Conservation (phyloP, 345 rosid genomes). For the Pugionium cornutum region DNA sequence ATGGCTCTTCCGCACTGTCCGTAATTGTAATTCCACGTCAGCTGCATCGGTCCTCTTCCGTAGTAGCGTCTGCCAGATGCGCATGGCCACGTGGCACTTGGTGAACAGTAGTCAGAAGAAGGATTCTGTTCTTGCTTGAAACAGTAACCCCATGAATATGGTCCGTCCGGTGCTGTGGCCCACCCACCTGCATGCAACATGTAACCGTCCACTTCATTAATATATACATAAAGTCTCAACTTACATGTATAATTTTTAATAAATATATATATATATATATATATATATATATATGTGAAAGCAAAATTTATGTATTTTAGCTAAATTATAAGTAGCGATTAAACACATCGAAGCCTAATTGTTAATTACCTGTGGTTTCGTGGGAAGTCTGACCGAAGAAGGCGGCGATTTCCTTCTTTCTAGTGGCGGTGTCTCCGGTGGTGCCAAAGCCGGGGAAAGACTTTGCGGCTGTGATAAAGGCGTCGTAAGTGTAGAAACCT, state of each 20-base stretch:
- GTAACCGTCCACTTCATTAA: conserved; percentile 5
- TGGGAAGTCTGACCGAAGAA: conserved; percentile 73
- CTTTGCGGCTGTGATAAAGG: conserved; percentile 55
- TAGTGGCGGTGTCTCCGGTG: conserved; percentile 44
- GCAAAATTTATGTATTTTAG: neutral
- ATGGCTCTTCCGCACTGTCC: conserved; percentile 59
- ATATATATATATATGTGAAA: neutral
- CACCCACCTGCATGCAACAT: conserved; percentile 52
- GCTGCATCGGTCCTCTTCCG: conserved; percentile 74
- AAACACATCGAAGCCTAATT: neutral
- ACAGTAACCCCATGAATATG: conserved; percentile 64
- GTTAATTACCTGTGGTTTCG: conserved; percentile 56
- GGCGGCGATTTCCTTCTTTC: conserved; percentile 63
- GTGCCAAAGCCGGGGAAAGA: conserved; percentile 51
- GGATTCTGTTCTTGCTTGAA: conserved; percentile 50
- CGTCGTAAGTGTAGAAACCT: conserved; percentile 64
- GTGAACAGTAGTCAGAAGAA: conserved; percentile 46
- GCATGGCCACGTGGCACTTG: conserved; percentile 49
- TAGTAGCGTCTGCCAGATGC: conserved; percentile 58
- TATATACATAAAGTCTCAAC: neutral
- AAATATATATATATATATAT: too few relatives aligned
- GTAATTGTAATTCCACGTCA: conserved; percentile 72
- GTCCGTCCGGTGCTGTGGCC: conserved; percentile 60
- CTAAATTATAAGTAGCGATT: too few relatives aligned
- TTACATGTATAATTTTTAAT: too few relatives aligned